Evolutionary conservation across 2,329 filamentous ascomycete genomes (phyloP).

Genomic region (Dryadomyces quercivorus): DNA sequence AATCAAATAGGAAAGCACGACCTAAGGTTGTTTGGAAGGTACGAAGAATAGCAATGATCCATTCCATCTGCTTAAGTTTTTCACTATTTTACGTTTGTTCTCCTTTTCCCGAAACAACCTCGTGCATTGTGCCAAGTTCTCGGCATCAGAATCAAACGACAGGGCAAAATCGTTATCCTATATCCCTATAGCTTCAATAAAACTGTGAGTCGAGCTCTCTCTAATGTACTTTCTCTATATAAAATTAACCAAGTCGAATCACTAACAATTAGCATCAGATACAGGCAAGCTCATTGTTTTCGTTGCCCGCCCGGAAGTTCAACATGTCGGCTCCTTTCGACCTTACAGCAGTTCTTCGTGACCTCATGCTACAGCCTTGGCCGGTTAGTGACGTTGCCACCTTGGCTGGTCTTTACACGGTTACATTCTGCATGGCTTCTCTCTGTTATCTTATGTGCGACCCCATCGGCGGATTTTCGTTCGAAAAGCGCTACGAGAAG

Average conservation of each 20-base stretch:
- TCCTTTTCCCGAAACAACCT: background rate
- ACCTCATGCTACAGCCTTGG: background rate
- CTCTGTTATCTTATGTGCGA: background rate
- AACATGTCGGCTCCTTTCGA: background rate
- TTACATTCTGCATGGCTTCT: background rate
- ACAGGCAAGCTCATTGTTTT: background rate
- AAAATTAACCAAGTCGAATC: background rate
- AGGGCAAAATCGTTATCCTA: background rate
- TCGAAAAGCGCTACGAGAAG: background rate
- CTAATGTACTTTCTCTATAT: background rate
- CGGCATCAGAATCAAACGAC: background rate
- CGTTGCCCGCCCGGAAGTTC: background rate
- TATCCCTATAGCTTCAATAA: background rate
- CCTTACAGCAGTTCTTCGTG: background rate
- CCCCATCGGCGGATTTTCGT: background rate
- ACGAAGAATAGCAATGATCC: background rate
- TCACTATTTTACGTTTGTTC: background rate
- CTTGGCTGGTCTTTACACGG: background rate
- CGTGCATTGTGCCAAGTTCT: background rate
- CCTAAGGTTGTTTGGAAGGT: background rate
- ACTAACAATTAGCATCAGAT: background rate
- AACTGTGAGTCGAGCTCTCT: background rate
- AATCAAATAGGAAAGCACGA: background rate
- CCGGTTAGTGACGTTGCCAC: slow-evolving; percentile 1
- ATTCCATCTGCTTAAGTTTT: background rate